Base-by-base conservation (phyloP, 331 rosid genomes). In the Pyracantha coccinea region DNA sequence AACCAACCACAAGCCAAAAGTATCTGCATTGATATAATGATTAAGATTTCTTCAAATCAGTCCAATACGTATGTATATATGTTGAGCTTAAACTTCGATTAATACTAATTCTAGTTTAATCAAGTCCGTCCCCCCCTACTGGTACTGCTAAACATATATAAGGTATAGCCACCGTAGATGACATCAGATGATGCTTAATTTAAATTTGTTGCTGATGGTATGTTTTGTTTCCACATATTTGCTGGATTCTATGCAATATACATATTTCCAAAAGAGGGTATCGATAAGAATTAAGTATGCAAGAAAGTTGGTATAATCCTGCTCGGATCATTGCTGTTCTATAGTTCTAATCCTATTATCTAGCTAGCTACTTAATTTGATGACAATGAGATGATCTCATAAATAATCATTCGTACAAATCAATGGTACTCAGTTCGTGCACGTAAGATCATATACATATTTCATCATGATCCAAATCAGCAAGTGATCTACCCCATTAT, bases 151-250 rank as follows among this genome's bases (percentile, higher is more conserved):
- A n/a, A n/a, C n/a, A n/a, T n/a, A n/a, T n/a, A n/a, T n/a, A n/a
- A 67, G 89, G 83, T 70, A 38, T 73, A 63, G 35, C 75, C n/a
- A 60, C 41, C 14, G 24, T 29, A 14, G 15, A 35, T 23, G 54
- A 13, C 24, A 17, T 19, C 11, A 55, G 13, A 7, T 23, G 38
- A 35, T 6, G 44, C 4, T 63, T 63, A 3, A 6, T 5, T 20
- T 21, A 20, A 60, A 27, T 60, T 60, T 60, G 2, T 60, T 60
- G 66, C 12, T 25, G 16, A 14, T 59, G 62, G 28, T 60, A 20
- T 6, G 65, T 15, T 60, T 7, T 60, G 32, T 60, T 60, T 14
- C 66, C 11, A 17, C 20, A 62, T 62, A 16, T 27, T 59, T 5
- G 33, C 3, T 23, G 32, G 38, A 15, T 62, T 63, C 41, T 16